Base-by-base conservation (phyloP, 768 basidiomycete genomes). In the Boletus tylopilopsis region DNA sequence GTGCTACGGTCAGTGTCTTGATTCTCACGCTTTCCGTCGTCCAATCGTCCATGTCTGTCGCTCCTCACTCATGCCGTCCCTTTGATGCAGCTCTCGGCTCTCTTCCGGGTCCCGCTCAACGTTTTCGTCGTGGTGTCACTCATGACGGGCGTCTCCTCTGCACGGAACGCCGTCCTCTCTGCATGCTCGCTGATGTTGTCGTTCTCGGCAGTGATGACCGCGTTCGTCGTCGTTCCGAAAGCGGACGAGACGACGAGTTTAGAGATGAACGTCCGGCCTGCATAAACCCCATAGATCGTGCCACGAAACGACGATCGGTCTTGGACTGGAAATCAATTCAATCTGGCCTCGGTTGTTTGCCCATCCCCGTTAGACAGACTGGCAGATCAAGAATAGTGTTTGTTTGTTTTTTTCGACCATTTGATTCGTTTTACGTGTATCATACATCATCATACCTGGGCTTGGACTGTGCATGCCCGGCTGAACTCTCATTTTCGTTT, bases 91-190 rank as follows among this genome's bases (percentile, higher is more conserved):
- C 67, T 87, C 6, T 82, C 84, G 1, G 77, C 85, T 2, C 69
- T 89, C 6, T 87, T 87, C 70, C 79, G 87, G 8, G 84, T 88
- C 5, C 86, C 87, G 2, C 73, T 89, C 41, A 88, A 88, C 64
- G 55, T 84, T 6, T 87, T 89, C 53, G 87, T 88, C 27, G 82
- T 85, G 34, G 74, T 81, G 15, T 80, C 85, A 1, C 73, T 87
- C 24, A 64, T 87, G 57, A 85, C 80, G 2, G 86, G 85, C 3
- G 81, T 85, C 19, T 84, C 81, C 0, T 78, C 78, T 11, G 84
- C 85, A 15, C 76, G 85, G 8, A 69, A 74, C 32, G 71, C 73
- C 1, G 86, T 87, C 7, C 76, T 87, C 19, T 73, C 74, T 2
- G 82, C 77, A 2, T 75, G 83, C 53, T 72, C 83, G 11, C 29